Percentiles rank a stretch among this genome's conserved stretches.
Evolutionary conservation across 176 grass and related monocot genomes (phyloP).

Genomic region (Microstegium vimineum): DNA sequence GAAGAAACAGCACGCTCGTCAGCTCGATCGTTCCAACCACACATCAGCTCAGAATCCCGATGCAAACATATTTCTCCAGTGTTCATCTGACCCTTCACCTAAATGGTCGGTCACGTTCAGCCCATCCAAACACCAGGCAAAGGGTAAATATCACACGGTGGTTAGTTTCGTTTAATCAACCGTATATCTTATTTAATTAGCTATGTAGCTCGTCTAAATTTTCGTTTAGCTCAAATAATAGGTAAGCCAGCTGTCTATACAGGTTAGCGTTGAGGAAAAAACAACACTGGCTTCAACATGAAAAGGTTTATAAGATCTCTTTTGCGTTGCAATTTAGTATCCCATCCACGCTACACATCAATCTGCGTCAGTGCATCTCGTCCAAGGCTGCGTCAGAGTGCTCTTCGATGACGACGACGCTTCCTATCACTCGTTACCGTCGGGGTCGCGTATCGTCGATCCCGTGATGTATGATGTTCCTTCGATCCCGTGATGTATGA

Average conservation of each 20-base stretch:
- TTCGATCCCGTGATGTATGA: too few relatives aligned
- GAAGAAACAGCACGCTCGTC: conserved; percentile 9
- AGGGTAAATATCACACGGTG: not conserved
- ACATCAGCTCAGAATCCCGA: not conserved
- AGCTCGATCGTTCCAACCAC: not conserved
- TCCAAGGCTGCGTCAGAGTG: not conserved
- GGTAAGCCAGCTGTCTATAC: too few relatives aligned
- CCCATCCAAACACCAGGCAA: not conserved
- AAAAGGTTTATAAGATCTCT: too few relatives aligned
- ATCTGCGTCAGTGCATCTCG: not conserved
- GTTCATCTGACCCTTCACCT: not conserved
- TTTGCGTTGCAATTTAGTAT: too few relatives aligned
- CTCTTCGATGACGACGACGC: not conserved
- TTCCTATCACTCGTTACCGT: not conserved
- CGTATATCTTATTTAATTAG: not conserved
- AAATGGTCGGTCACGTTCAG: not conserved
- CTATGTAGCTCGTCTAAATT: not conserved
- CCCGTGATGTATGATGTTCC: too few relatives aligned
- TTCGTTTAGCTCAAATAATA: not conserved
- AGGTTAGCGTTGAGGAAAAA: too few relatives aligned
- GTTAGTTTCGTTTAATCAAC: not conserved
- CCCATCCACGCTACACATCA: not conserved
- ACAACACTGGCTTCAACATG: too few relatives aligned
- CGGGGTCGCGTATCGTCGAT: too few relatives aligned
- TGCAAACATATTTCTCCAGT: not conserved